Evolutionary conservation across 75 land plant species (phyloP).

Genomic region (Pinus albicaulis): DNA sequence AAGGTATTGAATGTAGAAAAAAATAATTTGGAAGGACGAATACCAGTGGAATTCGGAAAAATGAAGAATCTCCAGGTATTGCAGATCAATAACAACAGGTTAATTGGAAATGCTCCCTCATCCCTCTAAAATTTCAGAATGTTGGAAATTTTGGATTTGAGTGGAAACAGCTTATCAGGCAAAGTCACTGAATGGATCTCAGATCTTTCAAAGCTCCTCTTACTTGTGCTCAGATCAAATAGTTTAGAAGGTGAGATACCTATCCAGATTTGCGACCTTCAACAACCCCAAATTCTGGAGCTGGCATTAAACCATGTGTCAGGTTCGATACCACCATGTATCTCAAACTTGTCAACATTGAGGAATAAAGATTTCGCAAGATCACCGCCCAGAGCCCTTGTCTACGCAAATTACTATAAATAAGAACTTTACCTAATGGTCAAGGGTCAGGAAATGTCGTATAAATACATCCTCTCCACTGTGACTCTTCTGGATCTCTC

Average conservation of each 20-base stretch:
- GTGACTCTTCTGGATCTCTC: constrained; percentile 9
- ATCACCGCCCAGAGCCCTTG: neutral
- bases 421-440: neutral
- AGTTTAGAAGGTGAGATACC: neutral
- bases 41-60: neutral
- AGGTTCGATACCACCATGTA: neutral
- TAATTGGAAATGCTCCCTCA: neutral
- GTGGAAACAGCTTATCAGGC: neutral
- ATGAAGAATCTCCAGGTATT: neutral
- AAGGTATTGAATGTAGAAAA: neutral
- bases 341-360: neutral
- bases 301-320: neutral
- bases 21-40: neutral
- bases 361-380: neutral
- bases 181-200: neutral
- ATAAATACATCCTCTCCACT: neutral
- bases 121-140: neutral
- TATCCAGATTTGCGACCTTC: neutral
- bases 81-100: neutral
- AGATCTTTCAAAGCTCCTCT: neutral
- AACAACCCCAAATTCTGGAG: constrained; percentile 2
- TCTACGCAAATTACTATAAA: neutral
- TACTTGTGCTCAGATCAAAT: constrained; percentile 3
- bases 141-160: neutral
- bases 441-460: neutral